Base-by-base conservation (phyloP, 352 stramenopile genomes). In the Halophytophthora batemanensis region DNA sequence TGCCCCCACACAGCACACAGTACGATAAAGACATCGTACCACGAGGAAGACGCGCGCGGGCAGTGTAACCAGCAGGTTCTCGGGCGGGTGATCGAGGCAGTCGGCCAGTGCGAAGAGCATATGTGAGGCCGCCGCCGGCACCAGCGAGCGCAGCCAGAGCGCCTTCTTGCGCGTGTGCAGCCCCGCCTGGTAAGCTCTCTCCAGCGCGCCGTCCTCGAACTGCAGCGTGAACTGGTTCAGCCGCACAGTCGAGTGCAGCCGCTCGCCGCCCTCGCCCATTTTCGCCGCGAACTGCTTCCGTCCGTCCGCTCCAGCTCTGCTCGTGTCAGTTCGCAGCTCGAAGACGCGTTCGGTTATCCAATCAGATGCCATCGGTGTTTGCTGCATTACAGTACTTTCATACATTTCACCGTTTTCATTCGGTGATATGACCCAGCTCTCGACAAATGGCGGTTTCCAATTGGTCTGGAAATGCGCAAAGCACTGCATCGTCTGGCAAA, bases 221-320 rank as follows among this genome's bases (percentile, higher is more conserved):
- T 82, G 69, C 29, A 93, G 79, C 48, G 82, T 81, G 63, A 86
- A 90, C 53, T 87, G 74, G 63, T 90, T 88, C 17, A 93, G 63
- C 2, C 79, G 77, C 57, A 93, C 82, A 17, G 82, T 93, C 56
- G 82, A 90, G 65, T 93, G 82, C 52, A 77, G 39, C 4, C 67
- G 59, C 41, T 65, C 59, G 39, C 40, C 34, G 36, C 37, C 53
- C 19, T 29, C 25, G 25, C 25, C 25, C 25, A 31, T 31, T 31
- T 31, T 31, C 25, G 25, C 25, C 25, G 25, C 25, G 25, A 31
- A 8, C 25, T 31, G 25, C 25, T 31, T 31, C 25, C 25, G 25
- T 31, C 25, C 25, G 25, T n/a, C n/a, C n/a, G n/a, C n/a, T n/a
- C n/a, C n/a, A n/a, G n/a, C 25, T 31, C 25, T 31, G 25, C 25